Evolutionary conservation across 306 rosid species (phyloP), one percentile per base, ranked within the genome.

Genomic region (Betula pendula): DNA sequence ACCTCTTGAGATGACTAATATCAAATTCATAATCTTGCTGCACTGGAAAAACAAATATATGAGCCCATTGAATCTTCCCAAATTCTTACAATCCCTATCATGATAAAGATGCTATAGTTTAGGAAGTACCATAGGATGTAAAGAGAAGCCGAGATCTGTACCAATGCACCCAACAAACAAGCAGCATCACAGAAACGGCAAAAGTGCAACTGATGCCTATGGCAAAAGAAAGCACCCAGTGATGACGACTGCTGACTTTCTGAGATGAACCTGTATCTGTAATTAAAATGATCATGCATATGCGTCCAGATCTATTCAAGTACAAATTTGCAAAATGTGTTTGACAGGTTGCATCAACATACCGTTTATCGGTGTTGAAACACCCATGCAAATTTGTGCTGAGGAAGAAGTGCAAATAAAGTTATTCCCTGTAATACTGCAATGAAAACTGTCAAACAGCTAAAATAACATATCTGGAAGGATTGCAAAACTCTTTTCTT

Each of bases 21-120:
- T 90, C 94, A 75, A 92, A 87, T 78, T 92, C 97, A 74, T 68
- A 91, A 80, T 92, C 99, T 87, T 91, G 96, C 88, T 91, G 97
- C 86, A 89, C 97, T 92, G 93, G 85, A 88, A 79, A 73, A 76
- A 25, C 73, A 71, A 81, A 76, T 42, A 9, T 17, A 35, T 66
- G 6, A 66, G 15, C 15, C 6, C 68, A 49, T 63, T 60, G 43
- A 75, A 81, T 55, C 17, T 25, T 63, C 62, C 15, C 17, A 22
- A 72, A 11, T 48, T 71, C 25, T 67, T 65, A 49, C 22, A 19
- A 72, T 48, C 43, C 9, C 7, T 27, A 52, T 19, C 40, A 49
- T 68, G 25, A 65, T 19, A 65, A 48, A 62, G 33, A 60, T 35
- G 24, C 27, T 53, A 59, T 27, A 75, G 77, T 81, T 79, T 56